A percentile compares a stretch with the other conserved stretches of the same genome.
Evolutionary conservation across 2,329 filamentous ascomycete species (phyloP).

Genomic region (Leptographium lundbergii): DNA sequence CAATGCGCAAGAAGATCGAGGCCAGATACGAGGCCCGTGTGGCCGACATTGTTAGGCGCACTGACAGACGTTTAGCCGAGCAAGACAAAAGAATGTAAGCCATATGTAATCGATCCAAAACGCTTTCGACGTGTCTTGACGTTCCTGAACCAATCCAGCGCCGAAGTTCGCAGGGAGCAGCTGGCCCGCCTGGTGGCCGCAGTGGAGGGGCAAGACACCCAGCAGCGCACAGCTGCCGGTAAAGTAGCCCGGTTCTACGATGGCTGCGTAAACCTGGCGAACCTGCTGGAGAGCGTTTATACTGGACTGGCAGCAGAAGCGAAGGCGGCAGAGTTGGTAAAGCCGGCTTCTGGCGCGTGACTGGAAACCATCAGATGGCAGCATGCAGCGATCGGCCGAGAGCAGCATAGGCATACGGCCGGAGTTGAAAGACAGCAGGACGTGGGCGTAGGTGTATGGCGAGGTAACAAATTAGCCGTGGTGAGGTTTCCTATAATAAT

Average conservation of each 20-base stretch:
- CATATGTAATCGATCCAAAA: background rate
- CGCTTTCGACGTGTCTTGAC: background rate
- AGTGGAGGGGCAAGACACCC: conserved; percentile 11
- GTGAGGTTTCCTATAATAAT: background rate
- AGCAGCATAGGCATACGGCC: background rate
- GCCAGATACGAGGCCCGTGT: conserved; percentile 10
- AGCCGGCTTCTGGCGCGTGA: background rate
- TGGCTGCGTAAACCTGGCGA: conserved; percentile 10
- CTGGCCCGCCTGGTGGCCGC: conserved; percentile 12
- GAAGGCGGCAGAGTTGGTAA: background rate
- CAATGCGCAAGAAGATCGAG: conserved; percentile 12
- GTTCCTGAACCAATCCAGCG: background rate
- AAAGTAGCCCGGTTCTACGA: conserved; percentile 12
- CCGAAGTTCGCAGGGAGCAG: conserved; percentile 5
- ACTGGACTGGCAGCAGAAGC: conserved; percentile 12
- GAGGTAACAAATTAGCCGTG: background rate
- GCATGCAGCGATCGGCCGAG: background rate
- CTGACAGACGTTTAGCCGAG: conserved; percentile 10
- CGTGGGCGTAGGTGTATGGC: background rate
- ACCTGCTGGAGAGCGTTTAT: conserved; percentile 12
- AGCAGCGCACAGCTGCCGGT: conserved; percentile 12
- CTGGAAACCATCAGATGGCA: background rate
- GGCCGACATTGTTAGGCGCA: conserved; percentile 11
- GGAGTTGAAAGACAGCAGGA: background rate
- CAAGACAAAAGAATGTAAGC: conserved; percentile 4